Evolutionary conservation across 345 rosid species (phyloP).

Genomic region (Passiflora organensis): DNA sequence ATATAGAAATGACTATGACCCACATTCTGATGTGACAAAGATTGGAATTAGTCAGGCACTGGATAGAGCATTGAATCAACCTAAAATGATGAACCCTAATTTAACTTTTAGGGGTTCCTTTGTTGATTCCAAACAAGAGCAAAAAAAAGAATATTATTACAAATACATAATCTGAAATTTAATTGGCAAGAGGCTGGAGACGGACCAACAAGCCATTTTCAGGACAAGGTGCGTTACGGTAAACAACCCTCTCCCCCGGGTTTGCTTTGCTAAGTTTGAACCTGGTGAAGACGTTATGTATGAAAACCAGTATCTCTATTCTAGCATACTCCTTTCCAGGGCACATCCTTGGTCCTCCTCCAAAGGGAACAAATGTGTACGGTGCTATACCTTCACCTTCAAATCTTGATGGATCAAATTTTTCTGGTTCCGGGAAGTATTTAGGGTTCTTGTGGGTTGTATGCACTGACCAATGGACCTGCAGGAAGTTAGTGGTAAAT

Average conservation of each 20-base stretch:
- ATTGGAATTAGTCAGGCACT: not conserved
- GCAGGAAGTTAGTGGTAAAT: not conserved
- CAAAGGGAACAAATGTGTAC: not conserved
- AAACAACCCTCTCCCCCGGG: not conserved
- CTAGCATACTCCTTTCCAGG: not conserved
- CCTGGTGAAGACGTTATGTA: not conserved
- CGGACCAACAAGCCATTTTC: too few relatives aligned
- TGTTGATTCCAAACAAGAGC: too few relatives aligned
- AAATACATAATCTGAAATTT: too few relatives aligned
- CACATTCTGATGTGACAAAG: not conserved
- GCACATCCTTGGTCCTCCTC: not conserved
- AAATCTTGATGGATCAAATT: conserved; percentile 1
- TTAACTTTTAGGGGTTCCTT: too few relatives aligned
- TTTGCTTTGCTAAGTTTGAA: not conserved
- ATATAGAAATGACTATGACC: not conserved
- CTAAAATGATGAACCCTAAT: too few relatives aligned
- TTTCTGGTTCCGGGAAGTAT: not conserved
- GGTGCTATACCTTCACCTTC: not conserved
- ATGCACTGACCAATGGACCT: not conserved
- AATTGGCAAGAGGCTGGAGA: too few relatives aligned
- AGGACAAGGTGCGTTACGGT: too few relatives aligned
- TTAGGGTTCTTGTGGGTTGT: not conserved
- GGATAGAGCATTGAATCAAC: too few relatives aligned
- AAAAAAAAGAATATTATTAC: too few relatives aligned
- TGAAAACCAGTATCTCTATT: not conserved